A percentile compares a stretch with the other conserved stretches of the same genome.
These are phyloP conservation scores for Suillus bovinus DNA, from an alignment of 768 basidiomycete genomes.

Conservation along the genomic window DNA sequence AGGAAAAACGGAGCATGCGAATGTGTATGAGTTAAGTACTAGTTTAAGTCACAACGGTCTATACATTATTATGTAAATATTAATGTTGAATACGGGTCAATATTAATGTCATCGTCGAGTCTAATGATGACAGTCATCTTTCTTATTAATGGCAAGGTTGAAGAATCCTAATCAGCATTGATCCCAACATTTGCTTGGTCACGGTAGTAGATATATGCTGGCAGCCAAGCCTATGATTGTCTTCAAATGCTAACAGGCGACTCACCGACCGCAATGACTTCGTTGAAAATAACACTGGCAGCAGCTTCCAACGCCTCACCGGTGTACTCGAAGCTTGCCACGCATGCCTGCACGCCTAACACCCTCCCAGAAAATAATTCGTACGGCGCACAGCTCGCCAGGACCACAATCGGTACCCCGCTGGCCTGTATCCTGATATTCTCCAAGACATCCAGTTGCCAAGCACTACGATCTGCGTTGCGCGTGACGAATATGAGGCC, in stretches of 20 bases:
- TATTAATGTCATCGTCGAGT: too few relatives aligned
- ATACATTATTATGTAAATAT: too few relatives aligned
- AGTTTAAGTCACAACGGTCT: too few relatives aligned
- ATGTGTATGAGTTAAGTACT: too few relatives aligned
- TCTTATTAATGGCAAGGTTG: too few relatives aligned
- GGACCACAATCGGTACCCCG: constrained; percentile 41
- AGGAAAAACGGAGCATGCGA: too few relatives aligned
- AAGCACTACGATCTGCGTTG: constrained; percentile 51
- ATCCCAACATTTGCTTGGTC: too few relatives aligned
- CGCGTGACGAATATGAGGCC: constrained; percentile 52
- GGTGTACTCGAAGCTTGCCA: constrained; percentile 65
- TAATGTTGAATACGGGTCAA: too few relatives aligned
- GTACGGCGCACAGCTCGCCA: constrained; percentile 70
- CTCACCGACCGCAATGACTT: neutral
- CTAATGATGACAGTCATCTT: too few relatives aligned
- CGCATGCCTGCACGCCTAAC: constrained; percentile 32
- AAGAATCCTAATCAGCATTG: too few relatives aligned
- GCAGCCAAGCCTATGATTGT: neutral
- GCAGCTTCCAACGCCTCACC: constrained; percentile 47
- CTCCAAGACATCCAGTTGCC: constrained; percentile 50
- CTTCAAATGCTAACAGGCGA: neutral
- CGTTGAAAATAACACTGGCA: constrained; percentile 45
- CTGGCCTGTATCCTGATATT: constrained; percentile 22
- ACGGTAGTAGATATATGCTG: too few relatives aligned
- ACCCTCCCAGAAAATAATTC: constrained; percentile 42